Base-by-base conservation (phyloP, 148 eudicot genomes). In the Rheum nobile region DNA sequence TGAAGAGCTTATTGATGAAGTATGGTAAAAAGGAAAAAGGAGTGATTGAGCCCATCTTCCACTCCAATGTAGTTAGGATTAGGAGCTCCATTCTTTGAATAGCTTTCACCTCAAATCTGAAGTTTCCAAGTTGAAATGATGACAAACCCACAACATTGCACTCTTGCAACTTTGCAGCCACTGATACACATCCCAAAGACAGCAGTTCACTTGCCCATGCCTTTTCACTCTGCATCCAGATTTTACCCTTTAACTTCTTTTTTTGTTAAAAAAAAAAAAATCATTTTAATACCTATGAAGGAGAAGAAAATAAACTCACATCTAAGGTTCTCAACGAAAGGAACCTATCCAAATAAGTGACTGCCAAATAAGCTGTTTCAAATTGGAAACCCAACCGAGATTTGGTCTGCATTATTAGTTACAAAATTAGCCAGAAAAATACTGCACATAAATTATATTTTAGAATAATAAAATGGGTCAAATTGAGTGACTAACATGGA, bases 121-220 rank as follows among this genome's bases (percentile, higher is more conserved):
- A 76, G 0, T 78, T 79, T 37, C 79, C 83, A 54, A 71, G 8
- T n/a, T 39, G 75, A 63, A 76, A 80, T 37, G 77, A 82, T 5
- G 83, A 72, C 71, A 84, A 54, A 2, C 59, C 68, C 11, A 84
- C 86, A 19, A 75, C 85, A 1, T 4, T 78, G 17, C 41, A 47
- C 43, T 88, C 92, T 75, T 88, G 88, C 82, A 88, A 52, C 63
- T 86, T 88, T 31, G 89, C 86, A 19, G 91, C 91, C 65, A 87
- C 10, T 38, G 85, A 78, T 47, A 87, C 59, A 67, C 91, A 83
- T 24, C 87, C 87, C 37, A 83, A 26, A 9, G 83, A 78, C 42
- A 87, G 71, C 50, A 87, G 65, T 31, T 74, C 70, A 41, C 81
- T 69, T 46, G 84, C 85, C 87, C 88, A 85, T 43, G 19, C 24